Evolutionary conservation across 805 yeast species (phyloP).

Genomic region (Geotrichum ghanense): DNA sequence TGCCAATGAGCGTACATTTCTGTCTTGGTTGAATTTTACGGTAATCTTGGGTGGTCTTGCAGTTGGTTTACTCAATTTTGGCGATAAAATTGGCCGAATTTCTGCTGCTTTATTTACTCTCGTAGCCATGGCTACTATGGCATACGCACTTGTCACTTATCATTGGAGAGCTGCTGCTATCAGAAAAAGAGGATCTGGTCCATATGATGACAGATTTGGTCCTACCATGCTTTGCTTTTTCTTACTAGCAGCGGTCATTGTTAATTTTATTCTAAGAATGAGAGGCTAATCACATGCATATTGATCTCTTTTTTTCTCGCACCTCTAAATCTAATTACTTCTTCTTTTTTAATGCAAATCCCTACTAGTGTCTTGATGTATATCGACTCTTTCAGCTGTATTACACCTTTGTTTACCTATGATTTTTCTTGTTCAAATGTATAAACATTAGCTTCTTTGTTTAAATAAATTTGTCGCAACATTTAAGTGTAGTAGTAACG

Average conservation of each 20-base stretch:
- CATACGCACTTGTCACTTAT: slow-evolving; percentile 86
- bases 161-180: slow-evolving; percentile 99
- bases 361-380: too few relatives aligned
- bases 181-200: slow-evolving; percentile 94
- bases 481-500: too few relatives aligned
- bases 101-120: slow-evolving; percentile 91
- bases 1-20: slow-evolving; percentile 96
- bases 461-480: too few relatives aligned
- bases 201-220: slow-evolving; percentile 98
- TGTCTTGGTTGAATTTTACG: slow-evolving; percentile 98
- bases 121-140: slow-evolving; percentile 97
- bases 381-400: too few relatives aligned
- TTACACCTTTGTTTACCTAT: too few relatives aligned
- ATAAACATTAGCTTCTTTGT: too few relatives aligned
- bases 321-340: too few relatives aligned
- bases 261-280: slow-evolving; percentile 80
- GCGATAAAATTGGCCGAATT: slow-evolving; percentile 85
- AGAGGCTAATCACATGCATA: slow-evolving; percentile 38
- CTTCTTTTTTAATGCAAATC: too few relatives aligned
- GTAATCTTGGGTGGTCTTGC: slow-evolving; percentile 95
- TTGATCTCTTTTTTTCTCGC: too few relatives aligned
- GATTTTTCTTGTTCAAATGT: too few relatives aligned
- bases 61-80: slow-evolving; percentile 90
- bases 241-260: slow-evolving; percentile 82
- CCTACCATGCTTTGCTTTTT: slow-evolving; percentile 96